Conservation (phyloP, 495 filamentous ascomycete species). For the Podospora appendiculata region DNA sequence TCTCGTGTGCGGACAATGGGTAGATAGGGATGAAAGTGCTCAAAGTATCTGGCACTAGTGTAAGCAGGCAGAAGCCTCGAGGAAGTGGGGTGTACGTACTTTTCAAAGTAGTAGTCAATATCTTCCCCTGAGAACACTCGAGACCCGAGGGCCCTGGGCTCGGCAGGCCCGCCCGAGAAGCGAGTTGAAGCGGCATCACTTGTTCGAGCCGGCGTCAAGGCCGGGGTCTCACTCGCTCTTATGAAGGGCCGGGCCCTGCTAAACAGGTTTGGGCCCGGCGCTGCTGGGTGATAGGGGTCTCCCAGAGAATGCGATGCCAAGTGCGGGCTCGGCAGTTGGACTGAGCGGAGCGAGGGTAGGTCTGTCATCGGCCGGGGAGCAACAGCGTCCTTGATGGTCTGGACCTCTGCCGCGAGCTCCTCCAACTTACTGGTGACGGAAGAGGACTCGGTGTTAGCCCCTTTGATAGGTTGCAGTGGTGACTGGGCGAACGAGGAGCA, state of each 20-base stretch:
- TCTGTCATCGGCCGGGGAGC: constrained; percentile 11
- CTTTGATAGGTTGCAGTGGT: too few species aligned
- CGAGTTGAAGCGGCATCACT: constrained; percentile 4
- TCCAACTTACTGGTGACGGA: constrained; percentile 28
- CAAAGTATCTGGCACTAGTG: constrained; percentile 25
- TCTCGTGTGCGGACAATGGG: constrained; percentile 30
- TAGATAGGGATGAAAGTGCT: constrained; percentile 37
- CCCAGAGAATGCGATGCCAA: background rate
- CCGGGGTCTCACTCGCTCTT: constrained; percentile 4
- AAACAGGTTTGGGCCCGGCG: constrained; percentile 6
- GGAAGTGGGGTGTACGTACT: constrained; percentile 11
- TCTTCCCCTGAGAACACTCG: constrained; percentile 39
- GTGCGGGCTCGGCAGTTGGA: constrained; percentile 8
- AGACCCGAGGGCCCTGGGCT: constrained; percentile 34
- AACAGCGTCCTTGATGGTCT: constrained; percentile 38
- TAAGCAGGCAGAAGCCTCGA: background rate
- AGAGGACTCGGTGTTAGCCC: background rate
- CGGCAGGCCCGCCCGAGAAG: constrained; percentile 11
- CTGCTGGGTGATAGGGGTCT: constrained; percentile 5
- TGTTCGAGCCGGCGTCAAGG: constrained; percentile 4
- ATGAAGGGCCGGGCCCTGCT: constrained; percentile 7
- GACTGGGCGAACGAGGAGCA: too few species aligned
- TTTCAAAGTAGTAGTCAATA: constrained; percentile 39
- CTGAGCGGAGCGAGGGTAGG: constrained; percentile 2
- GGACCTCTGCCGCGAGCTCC: constrained; percentile 35